These are phyloP conservation scores for Cinnamomum chago DNA, from an alignment of 164 flowering plant genomes.

Conservation along the genomic window DNA sequence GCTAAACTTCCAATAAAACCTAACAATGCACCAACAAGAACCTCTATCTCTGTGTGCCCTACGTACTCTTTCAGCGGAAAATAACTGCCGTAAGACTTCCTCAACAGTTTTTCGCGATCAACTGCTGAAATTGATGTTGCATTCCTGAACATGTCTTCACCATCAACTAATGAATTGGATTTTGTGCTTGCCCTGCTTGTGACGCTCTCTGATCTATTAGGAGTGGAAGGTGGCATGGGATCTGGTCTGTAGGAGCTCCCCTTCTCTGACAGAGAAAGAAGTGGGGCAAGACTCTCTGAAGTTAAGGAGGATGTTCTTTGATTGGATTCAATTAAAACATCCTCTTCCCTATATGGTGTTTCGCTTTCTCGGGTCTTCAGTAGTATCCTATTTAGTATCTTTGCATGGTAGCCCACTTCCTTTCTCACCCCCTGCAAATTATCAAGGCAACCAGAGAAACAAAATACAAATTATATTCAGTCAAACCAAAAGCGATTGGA, in stretches of 20 bases:
- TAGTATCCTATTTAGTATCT: conserved; percentile 41
- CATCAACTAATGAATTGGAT: conserved; percentile 6
- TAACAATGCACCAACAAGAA: conserved; percentile 67
- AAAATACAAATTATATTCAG: too few relatives aligned
- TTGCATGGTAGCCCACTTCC: conserved; percentile 87
- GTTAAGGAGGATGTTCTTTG: conserved; percentile 18
- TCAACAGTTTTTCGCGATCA: conserved; percentile 13
- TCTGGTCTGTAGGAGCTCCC: conserved; percentile 11
- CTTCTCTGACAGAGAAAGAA: conserved; percentile 21
- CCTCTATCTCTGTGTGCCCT: conserved; percentile 80
- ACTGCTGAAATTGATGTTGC: neutral
- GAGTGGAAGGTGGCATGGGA: conserved; percentile 11
- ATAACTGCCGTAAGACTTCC: neutral
- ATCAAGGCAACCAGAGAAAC: neutral
- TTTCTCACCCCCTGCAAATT: conserved; percentile 75
- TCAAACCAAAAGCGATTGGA: too few relatives aligned
- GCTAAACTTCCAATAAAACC: conserved; percentile 64
- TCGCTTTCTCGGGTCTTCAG: conserved; percentile 13
- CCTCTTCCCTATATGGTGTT: conserved; percentile 11
- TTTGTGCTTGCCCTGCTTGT: conserved; percentile 1
- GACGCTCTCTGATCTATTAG: conserved; percentile 6
- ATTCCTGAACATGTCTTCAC: conserved; percentile 11
- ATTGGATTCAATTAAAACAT: conserved; percentile 18
- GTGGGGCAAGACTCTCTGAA: conserved; percentile 14
- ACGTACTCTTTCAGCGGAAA: conserved; percentile 56